Conservation (phyloP, 257 asterid genomes). For the Cinchona pubescens region DNA sequence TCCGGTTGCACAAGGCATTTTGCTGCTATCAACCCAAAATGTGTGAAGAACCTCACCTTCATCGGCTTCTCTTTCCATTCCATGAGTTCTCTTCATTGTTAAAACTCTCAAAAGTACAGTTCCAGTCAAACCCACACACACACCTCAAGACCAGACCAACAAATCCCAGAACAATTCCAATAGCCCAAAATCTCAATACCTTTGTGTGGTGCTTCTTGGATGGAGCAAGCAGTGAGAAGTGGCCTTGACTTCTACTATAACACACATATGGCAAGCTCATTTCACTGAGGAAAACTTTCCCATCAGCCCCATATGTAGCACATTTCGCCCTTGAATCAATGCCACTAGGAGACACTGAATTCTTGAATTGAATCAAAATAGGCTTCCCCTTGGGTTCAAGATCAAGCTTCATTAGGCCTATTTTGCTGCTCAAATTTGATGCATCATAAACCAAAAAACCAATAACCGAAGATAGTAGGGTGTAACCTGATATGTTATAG, state of each 20-base stretch:
- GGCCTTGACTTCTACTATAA: conserved; percentile 50
- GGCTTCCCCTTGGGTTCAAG: conserved; percentile 55
- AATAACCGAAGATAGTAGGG: conserved; percentile 48
- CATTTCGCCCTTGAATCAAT: conserved; percentile 33
- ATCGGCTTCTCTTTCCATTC: conserved; percentile 54
- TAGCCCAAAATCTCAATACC: conserved; percentile 38
- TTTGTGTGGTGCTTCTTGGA: conserved; percentile 26
- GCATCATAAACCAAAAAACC: conserved; percentile 69
- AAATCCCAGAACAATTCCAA: conserved; percentile 50
- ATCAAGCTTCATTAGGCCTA: conserved; percentile 39
- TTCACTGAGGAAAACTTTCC: conserved; percentile 42
- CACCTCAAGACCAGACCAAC: conserved; percentile 37
- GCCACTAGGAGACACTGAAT: not conserved
- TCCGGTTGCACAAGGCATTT: conserved; percentile 65
- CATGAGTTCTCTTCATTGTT: conserved; percentile 36
- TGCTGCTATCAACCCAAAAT: conserved; percentile 53
- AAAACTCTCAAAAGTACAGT: conserved; percentile 30
- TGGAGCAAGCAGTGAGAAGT: conserved; percentile 50
- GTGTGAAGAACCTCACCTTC: conserved; percentile 58
- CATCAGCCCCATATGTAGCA: conserved; percentile 45
- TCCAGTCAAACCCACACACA: conserved; percentile 36
- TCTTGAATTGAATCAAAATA: conserved; percentile 41
- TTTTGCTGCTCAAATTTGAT: conserved; percentile 32
- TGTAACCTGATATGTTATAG: conserved; percentile 60
- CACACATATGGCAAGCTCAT: conserved; percentile 38